Evolutionary conservation across 1,284 basidiomycete genomes (phyloP), one percentile per base, ranked within the genome.

Genomic region (Moesziomyces antarcticus): DNA sequence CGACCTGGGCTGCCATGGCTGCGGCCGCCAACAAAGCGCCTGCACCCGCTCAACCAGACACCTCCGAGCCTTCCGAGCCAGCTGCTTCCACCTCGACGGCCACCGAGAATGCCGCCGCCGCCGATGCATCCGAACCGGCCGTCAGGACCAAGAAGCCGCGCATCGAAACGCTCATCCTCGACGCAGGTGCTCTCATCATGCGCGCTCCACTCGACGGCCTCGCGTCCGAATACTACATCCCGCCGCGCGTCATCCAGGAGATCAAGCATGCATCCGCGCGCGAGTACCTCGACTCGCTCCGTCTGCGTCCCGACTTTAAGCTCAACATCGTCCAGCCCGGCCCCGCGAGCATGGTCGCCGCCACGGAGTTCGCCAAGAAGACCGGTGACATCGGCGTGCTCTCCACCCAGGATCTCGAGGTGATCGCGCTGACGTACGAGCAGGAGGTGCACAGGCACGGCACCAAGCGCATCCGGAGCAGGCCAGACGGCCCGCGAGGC

Each of bases 361-460:
- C 96, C 10, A 92, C 92, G 52, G 91, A 92, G 69, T 92, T 91
- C 85, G 93, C 97, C 4, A 95, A 93, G 87, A 93, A 93, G 87
- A 97, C 96, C 0, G 97, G 97, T 85, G 97, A 99, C 85, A 96
- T 94, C 82, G 88, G 93, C 37, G 96, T 96, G 47, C 88, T 99
- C 33, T 97, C 94, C 10, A 88, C 91, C 79, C 89, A 95, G 18
- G 97, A 99, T 89, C 85, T 99, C 60, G 91, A 92, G 73, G 91
- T 99, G 42, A 86, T 99, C 47, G 97, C 97, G 0, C 86, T 99
- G 75, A 93, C 94, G 0, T 91, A 93, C 82, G 89, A 91, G 47
- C 86, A 95, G 58, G 90, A 89, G 85, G 88, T 87, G 56, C 85
- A 86, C 58, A 85, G 85, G 69, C 88, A 88, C 71, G 87, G 87